Base-by-base conservation (phyloP, 306 rosid genomes). In the Cicer cuneatum region DNA sequence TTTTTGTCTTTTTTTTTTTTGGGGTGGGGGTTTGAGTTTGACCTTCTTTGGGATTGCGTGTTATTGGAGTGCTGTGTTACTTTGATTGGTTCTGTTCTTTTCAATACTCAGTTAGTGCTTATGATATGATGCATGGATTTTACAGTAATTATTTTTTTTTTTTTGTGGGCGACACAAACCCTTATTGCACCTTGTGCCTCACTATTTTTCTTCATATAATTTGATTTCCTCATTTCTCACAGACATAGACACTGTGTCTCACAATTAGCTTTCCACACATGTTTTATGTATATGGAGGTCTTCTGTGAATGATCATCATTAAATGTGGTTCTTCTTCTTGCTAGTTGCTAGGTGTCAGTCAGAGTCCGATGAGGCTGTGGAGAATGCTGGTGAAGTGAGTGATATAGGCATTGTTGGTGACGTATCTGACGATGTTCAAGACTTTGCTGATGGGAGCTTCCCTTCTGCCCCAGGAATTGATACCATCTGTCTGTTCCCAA, bases 401-500 rank as follows among this genome's bases (percentile, higher is more conserved):
- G 69, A 63, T 18, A 63, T 63, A 6, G 69, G 69, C 13, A 40
- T 63, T 16, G 69, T 63, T 63, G 69, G 69, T 63, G 69, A 63
- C 3, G 67, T 37, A 61, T 37, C 46, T 4, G 67, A 62, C 15
- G 48, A 63, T 15, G 35, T 19, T 39, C 69, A 63, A 39, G 69
- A 63, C 1, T 63, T 63, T 63, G 69, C 49, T 10, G 69, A 63
- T 15, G 49, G 69, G n/a, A 11, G 14, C 14, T 63, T 63, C 14
- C 2, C 49, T 40, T 63, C 69, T 40, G n/a, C 69, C 5, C 69
- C 69, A 5, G 69, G 69, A 5, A 40, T 63, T 9, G 35, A 63
- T 5, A 63, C 69, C 8, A 6, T 10, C 5, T 18, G 29, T 63
- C n/a, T 63, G 14, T 63, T 63, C 35, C 69, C 69, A 2, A 63